Percentiles rank a stretch among this genome's conserved stretches.
Evolutionary conservation across 2,329 filamentous ascomycete species (phyloP).

Genomic region (Apiospora arundinis): DNA sequence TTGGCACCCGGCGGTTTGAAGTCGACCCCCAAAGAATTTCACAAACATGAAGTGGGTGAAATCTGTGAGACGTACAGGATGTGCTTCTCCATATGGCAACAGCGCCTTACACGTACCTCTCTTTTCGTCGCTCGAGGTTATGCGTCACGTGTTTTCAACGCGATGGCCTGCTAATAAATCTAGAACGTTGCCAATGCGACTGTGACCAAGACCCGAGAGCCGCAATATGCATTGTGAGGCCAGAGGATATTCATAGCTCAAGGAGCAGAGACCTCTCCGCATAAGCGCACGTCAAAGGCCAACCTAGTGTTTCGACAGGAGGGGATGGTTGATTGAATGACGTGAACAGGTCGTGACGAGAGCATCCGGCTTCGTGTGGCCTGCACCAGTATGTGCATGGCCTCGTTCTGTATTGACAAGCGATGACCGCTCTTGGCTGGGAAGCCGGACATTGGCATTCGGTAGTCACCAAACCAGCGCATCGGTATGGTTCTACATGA

Average conservation of each 20-base stretch:
- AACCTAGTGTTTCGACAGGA: not conserved
- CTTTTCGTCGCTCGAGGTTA: not conserved
- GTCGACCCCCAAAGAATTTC: too few species aligned
- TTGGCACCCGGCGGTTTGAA: not conserved
- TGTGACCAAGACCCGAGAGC: not conserved
- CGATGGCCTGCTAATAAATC: not conserved
- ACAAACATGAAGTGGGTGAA: not conserved
- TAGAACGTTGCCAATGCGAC: not conserved
- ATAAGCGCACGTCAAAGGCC: not conserved
- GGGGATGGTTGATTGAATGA: not conserved
- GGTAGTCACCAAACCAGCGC: not conserved
- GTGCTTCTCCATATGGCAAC: not conserved
- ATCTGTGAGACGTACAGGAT: not conserved
- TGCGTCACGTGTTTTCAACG: not conserved
- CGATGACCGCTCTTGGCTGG: not conserved
- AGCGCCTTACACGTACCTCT: not conserved
- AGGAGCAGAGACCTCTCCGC: not conserved
- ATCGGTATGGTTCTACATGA: slow-evolving; percentile 10
- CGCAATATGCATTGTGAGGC: not conserved
- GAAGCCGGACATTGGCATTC: not conserved
- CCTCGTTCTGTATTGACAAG: not conserved
- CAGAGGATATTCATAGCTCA: not conserved
- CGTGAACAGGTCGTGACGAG: not conserved
- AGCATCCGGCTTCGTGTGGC: not conserved
- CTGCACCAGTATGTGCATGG: not conserved